These are phyloP conservation scores for Cryptococcus depauperatus DNA, from an alignment of 1,284 basidiomycete genomes.

Conservation along the genomic window DNA sequence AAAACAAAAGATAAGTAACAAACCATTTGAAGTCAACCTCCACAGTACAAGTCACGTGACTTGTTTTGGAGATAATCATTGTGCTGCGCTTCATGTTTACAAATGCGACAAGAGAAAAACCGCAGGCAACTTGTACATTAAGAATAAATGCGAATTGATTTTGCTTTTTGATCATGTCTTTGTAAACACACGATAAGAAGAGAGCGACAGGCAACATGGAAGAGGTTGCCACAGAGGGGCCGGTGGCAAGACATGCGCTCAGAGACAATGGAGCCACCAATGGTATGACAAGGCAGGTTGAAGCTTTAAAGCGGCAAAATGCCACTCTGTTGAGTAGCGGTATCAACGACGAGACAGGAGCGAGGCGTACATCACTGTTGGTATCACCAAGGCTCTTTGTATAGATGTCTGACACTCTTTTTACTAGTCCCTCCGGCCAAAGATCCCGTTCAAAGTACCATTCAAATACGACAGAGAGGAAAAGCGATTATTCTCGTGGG, in stretches of 20 bases:
- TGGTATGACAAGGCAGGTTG: constrained; percentile 21
- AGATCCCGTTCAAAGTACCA: not conserved
- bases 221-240: constrained; percentile 10
- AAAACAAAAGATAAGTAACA: no score
- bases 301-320: constrained; percentile 29
- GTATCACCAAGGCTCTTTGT: not conserved
- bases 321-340: constrained; percentile 8
- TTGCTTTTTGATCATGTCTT: no score
- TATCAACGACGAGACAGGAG: constrained; percentile 3
- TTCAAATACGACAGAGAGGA: not conserved
- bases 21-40: no score
- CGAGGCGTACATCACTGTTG: not conserved
- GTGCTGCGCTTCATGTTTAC: no score
- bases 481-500: constrained; percentile 12
- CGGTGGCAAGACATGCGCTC: constrained; percentile 11
- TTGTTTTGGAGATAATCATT: no score
- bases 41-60: no score
- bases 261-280: not conserved
- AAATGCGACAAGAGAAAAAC: no score
- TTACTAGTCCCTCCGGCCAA: constrained; percentile 3
- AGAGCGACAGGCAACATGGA: constrained; percentile 10
- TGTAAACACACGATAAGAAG: no score
- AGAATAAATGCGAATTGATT: no score
- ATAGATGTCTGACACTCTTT: not conserved
- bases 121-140: no score